Percentiles rank a stretch among this genome's conserved stretches.
These are phyloP conservation scores for Annulohypoxylon nitens DNA, from an alignment of 495 filamentous ascomycete species.

Conservation along the genomic window DNA sequence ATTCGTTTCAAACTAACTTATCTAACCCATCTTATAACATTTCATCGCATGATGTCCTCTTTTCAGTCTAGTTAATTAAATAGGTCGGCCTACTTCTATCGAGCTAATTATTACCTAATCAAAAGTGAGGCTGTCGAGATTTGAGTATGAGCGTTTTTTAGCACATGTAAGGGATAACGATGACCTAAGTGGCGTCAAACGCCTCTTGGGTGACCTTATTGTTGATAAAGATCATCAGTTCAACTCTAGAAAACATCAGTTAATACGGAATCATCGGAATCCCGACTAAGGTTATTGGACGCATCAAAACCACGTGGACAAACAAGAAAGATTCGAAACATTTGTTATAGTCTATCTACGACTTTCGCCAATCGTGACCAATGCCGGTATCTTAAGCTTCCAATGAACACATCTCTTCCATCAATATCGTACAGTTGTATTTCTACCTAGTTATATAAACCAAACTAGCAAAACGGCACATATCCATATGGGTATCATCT, in stretches of 20 bases:
- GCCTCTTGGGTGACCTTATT: background rate
- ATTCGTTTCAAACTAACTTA: background rate
- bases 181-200: background rate
- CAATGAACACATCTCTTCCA: background rate
- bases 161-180: background rate
- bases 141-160: background rate
- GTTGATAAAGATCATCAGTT: background rate
- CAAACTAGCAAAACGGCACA: background rate
- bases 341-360: background rate
- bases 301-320: background rate
- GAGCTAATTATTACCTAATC: background rate
- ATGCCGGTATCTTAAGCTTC: background rate
- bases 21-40: background rate
- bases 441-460: background rate
- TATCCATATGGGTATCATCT: conserved; percentile 35
- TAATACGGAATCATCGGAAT: background rate
- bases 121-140: background rate
- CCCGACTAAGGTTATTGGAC: background rate
- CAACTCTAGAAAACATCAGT: background rate
- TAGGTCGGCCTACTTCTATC: background rate
- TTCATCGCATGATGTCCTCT: background rate
- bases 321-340: background rate
- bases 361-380: background rate
- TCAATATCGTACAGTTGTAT: conserved; percentile 10
- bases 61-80: background rate